Evolutionary conservation across 805 yeast genomes (phyloP).

Genomic region (Kodamaea hsintzibuensis): DNA sequence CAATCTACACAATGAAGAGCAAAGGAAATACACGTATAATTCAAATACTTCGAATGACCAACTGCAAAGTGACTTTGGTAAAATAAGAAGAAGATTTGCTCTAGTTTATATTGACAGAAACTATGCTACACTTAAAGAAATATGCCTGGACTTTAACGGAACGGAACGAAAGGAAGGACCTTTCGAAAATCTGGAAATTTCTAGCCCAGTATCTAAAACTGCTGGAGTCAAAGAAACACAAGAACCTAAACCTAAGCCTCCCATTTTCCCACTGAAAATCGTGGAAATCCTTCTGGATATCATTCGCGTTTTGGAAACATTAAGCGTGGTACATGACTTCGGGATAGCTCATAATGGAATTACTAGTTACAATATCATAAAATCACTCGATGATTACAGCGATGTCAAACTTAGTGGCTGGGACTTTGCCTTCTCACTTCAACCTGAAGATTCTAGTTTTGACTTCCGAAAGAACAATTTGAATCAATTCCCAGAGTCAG

Average conservation of each 20-base stretch:
- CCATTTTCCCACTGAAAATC: constrained; percentile 15
- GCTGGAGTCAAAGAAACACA: constrained; percentile 6
- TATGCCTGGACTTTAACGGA: neutral
- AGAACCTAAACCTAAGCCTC: constrained; percentile 14
- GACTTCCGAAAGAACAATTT: constrained; percentile 45
- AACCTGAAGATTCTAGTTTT: constrained; percentile 41
- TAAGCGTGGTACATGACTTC: constrained; percentile 37
- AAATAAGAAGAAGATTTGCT: constrained; percentile 8
- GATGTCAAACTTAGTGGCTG: constrained; percentile 46
- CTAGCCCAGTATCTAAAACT: constrained; percentile 16
- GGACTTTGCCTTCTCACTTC: constrained; percentile 47
- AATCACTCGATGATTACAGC: constrained; percentile 26
- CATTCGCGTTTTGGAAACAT: constrained; percentile 21
- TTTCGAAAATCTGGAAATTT: neutral
- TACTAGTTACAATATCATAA: constrained; percentile 37
- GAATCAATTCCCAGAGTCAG: constrained; percentile 34
- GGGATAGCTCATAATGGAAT: constrained; percentile 52
- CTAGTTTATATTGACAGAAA: constrained; percentile 11
- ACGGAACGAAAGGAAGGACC: neutral
- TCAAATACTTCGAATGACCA: neutral
- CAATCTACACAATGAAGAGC: neutral
- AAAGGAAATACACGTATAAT: too few species aligned
- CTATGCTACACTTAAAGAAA: constrained; percentile 8
- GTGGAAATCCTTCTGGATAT: constrained; percentile 25
- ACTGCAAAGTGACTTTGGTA: neutral